phyloP scores from a whole-genome alignment of 306 rosid genomes.

The Alnus rubra region DNA sequence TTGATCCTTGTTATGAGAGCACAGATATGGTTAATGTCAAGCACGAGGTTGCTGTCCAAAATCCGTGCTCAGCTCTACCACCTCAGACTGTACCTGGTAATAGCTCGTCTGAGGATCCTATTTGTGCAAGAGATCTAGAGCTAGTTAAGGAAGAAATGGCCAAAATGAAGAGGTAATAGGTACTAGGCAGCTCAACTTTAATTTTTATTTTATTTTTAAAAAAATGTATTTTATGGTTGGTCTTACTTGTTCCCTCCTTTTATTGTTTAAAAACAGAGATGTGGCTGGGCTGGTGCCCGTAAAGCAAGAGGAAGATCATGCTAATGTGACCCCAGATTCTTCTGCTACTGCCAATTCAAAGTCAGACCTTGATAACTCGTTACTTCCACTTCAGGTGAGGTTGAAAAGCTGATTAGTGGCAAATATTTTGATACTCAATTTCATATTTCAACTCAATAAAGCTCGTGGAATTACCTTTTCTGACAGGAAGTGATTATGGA shows the following conservation, averaged over 20 bases:
- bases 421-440: neutral
- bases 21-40: constrained; percentile 45
- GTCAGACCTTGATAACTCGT: constrained; percentile 58
- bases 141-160: constrained; percentile 39
- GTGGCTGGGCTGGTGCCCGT: constrained; percentile 38
- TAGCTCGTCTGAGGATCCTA: constrained; percentile 21
- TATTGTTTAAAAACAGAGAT: constrained; percentile 40
- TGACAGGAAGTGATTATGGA: constrained; percentile 78
- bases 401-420: neutral
- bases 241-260: constrained; percentile 28
- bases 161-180: constrained; percentile 52
- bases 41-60: constrained; percentile 41
- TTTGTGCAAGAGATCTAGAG: constrained; percentile 32
- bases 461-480: constrained; percentile 10
- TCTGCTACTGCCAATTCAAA: constrained; percentile 65
- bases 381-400: constrained; percentile 68
- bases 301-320: constrained; percentile 52
- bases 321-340: constrained; percentile 73
- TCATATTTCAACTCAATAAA: constrained; percentile 2
- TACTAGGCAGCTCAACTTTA: neutral
- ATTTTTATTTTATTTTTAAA: constrained; percentile 1
- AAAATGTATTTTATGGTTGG: neutral
- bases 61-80: constrained; percentile 39
- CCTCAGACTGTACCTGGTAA: constrained; percentile 28
- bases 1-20: constrained; percentile 66